phyloP scores from a whole-genome alignment of 805 yeast species.

The Clavispora carvajalis region DNA sequence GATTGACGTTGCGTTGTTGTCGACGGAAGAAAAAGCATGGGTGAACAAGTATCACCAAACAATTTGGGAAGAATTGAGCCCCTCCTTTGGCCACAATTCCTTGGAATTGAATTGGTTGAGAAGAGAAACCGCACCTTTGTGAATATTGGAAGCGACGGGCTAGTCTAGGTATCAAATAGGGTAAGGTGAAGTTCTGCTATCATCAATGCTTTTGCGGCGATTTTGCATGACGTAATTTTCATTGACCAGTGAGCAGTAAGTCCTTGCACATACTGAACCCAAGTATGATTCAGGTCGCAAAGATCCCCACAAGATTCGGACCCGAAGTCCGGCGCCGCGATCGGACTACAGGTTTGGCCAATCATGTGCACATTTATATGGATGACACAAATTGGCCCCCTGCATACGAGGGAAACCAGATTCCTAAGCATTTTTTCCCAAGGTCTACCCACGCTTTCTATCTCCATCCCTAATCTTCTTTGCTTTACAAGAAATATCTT shows the following conservation, averaged over 20 bases:
- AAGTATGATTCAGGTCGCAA: not conserved
- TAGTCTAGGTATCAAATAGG: not conserved
- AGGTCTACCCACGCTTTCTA: not conserved
- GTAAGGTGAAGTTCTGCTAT: not conserved
- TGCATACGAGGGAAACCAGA: not conserved
- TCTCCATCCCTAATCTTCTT: not conserved
- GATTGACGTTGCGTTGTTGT: conserved; percentile 57
- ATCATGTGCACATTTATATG: not conserved
- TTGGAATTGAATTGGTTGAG: conserved; percentile 45
- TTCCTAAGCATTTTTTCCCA: not conserved
- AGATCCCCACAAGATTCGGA: conserved; percentile 2
- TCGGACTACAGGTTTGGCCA: not conserved
- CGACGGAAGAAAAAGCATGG: conserved; percentile 58
- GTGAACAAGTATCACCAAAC: conserved; percentile 60
- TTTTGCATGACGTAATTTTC: too few species aligned
- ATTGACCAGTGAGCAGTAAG: too few species aligned
- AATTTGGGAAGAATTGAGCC: conserved; percentile 47
- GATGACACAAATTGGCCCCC: not conserved
- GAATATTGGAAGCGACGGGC: not conserved
- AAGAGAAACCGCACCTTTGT: conserved; percentile 37
- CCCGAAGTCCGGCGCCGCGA: conserved; percentile 2
- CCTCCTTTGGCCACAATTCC: conserved; percentile 32
- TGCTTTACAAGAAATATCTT: too few species aligned
- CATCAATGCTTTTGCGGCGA: too few species aligned
- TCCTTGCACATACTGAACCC: too few species aligned